These are phyloP conservation scores for Aspergillus clavatus DNA, from an alignment of 2,329 filamentous ascomycete species.

Conservation along the genomic window DNA sequence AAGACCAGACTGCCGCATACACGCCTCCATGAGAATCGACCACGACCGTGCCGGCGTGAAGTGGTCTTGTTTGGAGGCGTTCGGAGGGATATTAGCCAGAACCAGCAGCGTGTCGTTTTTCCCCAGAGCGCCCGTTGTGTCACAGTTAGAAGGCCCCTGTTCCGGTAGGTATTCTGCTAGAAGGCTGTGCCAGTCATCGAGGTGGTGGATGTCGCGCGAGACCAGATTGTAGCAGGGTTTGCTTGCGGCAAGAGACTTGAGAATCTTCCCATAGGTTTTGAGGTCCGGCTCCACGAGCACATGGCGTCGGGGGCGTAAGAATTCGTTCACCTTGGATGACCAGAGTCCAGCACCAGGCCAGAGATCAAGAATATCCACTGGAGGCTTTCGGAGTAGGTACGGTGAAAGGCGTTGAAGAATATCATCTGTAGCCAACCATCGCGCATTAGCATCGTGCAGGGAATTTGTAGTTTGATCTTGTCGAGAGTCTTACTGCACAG, in stretches of 20 bases:
- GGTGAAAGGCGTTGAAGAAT: conserved; percentile 64
- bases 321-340: conserved; percentile 70
- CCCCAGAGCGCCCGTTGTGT: conserved; percentile 41
- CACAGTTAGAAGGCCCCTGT: conserved; percentile 45
- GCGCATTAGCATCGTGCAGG: conserved; percentile 4
- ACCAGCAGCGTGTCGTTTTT: conserved; percentile 71
- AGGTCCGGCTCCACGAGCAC: conserved; percentile 71
- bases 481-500: conserved; percentile 29
- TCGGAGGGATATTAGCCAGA: conserved; percentile 60
- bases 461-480: too few species aligned
- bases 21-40: conserved; percentile 51
- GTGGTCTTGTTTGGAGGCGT: conserved; percentile 48
- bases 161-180: conserved; percentile 45
- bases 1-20: conserved; percentile 57
- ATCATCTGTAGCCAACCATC: conserved; percentile 51
- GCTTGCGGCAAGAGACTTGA: conserved; percentile 53
- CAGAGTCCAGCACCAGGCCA: conserved; percentile 76
- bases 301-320: conserved; percentile 73
- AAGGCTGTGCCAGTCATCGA: conserved; percentile 49
- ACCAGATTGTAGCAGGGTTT: conserved; percentile 49
- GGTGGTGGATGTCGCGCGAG: conserved; percentile 52
- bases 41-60: conserved; percentile 51
- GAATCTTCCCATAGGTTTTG: conserved; percentile 55
- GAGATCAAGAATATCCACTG: conserved; percentile 82
- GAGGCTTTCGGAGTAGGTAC: conserved; percentile 63